phyloP scores from a whole-genome alignment of 2,329 filamentous ascomycete species.

The Aspergillus ochraceoroseus region DNA sequence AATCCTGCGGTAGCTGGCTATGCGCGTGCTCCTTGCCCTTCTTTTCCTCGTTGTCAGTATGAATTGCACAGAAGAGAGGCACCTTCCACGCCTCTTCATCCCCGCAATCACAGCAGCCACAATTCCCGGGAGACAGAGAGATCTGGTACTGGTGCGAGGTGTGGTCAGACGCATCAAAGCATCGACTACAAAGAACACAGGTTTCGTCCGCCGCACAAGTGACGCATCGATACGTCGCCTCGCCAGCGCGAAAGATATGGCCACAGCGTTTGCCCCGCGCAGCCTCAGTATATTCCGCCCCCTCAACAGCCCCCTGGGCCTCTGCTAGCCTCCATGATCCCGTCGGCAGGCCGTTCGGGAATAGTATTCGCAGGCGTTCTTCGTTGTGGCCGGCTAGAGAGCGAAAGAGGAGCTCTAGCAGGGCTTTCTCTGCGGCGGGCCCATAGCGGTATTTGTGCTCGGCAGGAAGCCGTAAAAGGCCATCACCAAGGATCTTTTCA shows the following conservation, averaged over 20 bases:
- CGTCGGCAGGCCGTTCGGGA: slow-evolving; percentile 66
- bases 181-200: slow-evolving; percentile 87
- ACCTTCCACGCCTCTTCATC: slow-evolving; percentile 90
- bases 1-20: slow-evolving; percentile 66
- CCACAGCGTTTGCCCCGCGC: slow-evolving; percentile 91
- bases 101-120: slow-evolving; percentile 94
- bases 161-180: slow-evolving; percentile 94
- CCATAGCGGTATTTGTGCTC: slow-evolving; percentile 71
- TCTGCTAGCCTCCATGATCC: slow-evolving; percentile 70
- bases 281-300: slow-evolving; percentile 88
- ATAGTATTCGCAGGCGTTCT: slow-evolving; percentile 73
- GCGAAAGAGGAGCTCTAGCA: slow-evolving; percentile 77
- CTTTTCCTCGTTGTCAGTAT: slow-evolving; percentile 57
- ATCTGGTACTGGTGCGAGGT: slow-evolving; percentile 89
- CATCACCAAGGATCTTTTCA: slow-evolving; percentile 78
- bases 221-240: slow-evolving; percentile 89
- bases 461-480: slow-evolving; percentile 71
- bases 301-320: slow-evolving; percentile 87
- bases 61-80: slow-evolving; percentile 83
- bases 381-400: slow-evolving; percentile 72
- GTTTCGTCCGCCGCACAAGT: slow-evolving; percentile 94
- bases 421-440: slow-evolving; percentile 62
- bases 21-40: slow-evolving; percentile 55
- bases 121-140: slow-evolving; percentile 80
- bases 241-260: slow-evolving; percentile 92